Percentiles rank a stretch among this genome's conserved stretches.
Evolutionary conservation across 78 protist genomes (phyloP).

Genomic region (Anaeramoeba flamelloides): DNA sequence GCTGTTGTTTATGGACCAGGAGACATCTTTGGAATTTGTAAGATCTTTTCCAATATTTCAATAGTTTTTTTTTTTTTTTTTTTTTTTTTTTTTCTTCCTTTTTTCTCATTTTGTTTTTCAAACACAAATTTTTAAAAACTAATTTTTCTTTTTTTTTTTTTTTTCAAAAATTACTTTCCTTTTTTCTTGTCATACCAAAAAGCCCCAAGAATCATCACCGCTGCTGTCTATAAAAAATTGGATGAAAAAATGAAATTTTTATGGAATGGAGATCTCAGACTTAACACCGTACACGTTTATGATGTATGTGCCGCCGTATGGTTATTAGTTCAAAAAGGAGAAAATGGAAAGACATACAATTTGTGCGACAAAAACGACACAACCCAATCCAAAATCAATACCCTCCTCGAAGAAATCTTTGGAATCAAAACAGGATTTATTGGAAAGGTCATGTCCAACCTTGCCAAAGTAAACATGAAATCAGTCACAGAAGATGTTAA

Average conservation of each 20-base stretch:
- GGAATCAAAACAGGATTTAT: conserved; percentile 58
- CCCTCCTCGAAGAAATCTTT: conserved; percentile 49
- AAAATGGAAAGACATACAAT: conserved; percentile 39
- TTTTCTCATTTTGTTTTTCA: no score
- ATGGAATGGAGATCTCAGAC: conserved; percentile 52
- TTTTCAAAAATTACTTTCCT: no score
- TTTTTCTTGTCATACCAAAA: no score
- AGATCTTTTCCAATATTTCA: neutral
- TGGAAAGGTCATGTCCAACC: conserved; percentile 34
- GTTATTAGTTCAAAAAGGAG: conserved; percentile 30
- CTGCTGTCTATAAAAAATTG: conserved; percentile 64
- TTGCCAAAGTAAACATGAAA: conserved; percentile 56
- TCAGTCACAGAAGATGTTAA: conserved; percentile 44
- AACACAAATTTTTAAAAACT: neutral
- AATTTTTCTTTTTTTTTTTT: no score
- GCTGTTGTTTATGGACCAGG: conserved; percentile 83
- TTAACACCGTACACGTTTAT: conserved; percentile 76
- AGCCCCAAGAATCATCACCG: conserved; percentile 69
- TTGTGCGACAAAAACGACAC: conserved; percentile 66
- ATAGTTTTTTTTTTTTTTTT: neutral
- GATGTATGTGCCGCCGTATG: conserved; percentile 69
- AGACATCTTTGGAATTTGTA: conserved; percentile 63
- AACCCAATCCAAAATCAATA: conserved; percentile 39
- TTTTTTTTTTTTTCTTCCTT: no score
- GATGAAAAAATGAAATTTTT: conserved; percentile 70